Conservation (phyloP, 768 basidiomycete genomes). For the Trametes coccinea region DNA sequence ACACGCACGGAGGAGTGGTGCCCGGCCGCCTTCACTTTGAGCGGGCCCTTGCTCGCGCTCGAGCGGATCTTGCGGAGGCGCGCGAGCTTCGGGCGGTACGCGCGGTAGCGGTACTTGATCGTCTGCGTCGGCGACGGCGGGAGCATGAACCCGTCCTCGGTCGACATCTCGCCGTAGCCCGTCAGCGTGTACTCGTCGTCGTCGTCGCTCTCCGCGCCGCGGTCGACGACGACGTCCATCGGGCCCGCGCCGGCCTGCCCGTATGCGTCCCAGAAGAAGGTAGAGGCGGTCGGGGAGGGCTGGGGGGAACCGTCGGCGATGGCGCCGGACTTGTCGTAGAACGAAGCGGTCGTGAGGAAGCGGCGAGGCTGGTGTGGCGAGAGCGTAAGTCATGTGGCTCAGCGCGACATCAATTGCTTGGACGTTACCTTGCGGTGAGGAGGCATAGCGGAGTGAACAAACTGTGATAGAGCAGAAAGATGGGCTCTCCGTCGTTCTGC, state of each 20-base stretch:
- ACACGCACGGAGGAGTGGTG: constrained; percentile 7
- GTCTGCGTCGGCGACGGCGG: constrained; percentile 23
- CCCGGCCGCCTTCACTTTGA: constrained; percentile 15
- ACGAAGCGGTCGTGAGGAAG: constrained; percentile 7
- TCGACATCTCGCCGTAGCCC: constrained; percentile 20
- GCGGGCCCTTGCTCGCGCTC: constrained; percentile 9
- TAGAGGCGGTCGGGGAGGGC: constrained; percentile 11
- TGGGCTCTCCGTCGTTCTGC: too few relatives aligned
- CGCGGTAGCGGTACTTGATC: constrained; percentile 25
- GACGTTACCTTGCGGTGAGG: constrained; percentile 13
- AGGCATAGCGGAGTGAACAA: neutral
- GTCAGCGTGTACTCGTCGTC: constrained; percentile 23
- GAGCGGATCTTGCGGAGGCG: constrained; percentile 15
- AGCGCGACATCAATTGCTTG: neutral
- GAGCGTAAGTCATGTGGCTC: too few relatives aligned
- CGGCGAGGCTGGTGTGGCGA: constrained; percentile 17
- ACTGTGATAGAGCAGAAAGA: too few relatives aligned
- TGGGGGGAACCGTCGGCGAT: constrained; percentile 12
- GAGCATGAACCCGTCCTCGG: constrained; percentile 14
- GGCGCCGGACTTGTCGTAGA: constrained; percentile 20
- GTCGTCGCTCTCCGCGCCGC: constrained; percentile 5
- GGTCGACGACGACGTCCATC: neutral
- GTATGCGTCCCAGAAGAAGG: neutral
- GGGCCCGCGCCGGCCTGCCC: neutral
- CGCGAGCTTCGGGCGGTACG: constrained; percentile 23